Evolutionary conservation across 2,329 filamentous ascomycete species (phyloP), one percentile per base, ranked within the genome.

Genomic region (Penicillium sp.): DNA sequence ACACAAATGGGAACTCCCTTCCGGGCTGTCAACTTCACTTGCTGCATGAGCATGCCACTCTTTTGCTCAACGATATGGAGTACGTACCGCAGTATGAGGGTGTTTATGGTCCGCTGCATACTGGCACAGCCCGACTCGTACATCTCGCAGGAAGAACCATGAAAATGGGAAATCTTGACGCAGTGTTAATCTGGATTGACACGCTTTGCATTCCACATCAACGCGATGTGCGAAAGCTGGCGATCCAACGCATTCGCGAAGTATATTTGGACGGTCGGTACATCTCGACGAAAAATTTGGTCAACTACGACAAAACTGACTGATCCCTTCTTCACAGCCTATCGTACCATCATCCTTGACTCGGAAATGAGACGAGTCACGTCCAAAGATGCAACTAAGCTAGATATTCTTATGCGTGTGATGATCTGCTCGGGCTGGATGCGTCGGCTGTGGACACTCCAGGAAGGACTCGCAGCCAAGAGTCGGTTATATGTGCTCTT

Each of bases 381-480:
- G 7, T 29, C 27, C 9, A 14, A 29, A 29, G 27, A 14, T 14
- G n/a, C 27, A 2, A 10, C 27, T 7, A 29, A 26, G 2, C 10
- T 43, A 3, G 63, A 68, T 30, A 39, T 62, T 10, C 33, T 67
- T 0, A 36, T 61, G 4, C 50, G 62, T 11, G 52, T 65, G 3
- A 55, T 66, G 20, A 20, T 30, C 15, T 59, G 52, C 9, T 67
- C 64, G 3, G 50, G 57, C 14, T 71, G 68, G 67, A 65, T 68
- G 50, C 55, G 64, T 30, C 51, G 67, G 4, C 50, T 69, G 2
- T 71, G 67, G 68, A 70, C 68, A 0, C 53, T 70, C 10, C 67
- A 70, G 57, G 67, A 69, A 52, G 67, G 60, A 5, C 41, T 47
- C 26, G 40, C 43, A 9, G 43, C 43, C 4, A 46, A 46, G 31